Evolutionary conservation across 2,329 filamentous ascomycete species (phyloP).

Genomic region (Sclerotinia minor): DNA sequence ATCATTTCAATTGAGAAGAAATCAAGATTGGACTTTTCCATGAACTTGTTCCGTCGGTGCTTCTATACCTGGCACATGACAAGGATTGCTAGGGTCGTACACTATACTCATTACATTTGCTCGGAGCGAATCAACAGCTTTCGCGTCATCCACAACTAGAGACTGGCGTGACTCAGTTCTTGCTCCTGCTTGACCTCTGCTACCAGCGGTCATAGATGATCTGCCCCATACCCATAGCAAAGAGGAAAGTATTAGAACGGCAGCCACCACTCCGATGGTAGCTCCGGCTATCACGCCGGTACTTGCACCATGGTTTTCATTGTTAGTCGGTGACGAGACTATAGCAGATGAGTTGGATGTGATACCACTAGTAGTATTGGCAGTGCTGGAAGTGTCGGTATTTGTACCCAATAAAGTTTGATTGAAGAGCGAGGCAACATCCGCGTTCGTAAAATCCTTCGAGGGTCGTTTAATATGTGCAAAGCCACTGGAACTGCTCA

Average conservation of each 20-base stretch:
- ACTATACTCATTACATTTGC: slow-evolving; percentile 14
- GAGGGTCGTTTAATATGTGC: slow-evolving; percentile 6
- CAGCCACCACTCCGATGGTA: slow-evolving; percentile 11
- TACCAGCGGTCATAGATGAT: not conserved
- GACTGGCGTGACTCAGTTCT: slow-evolving; percentile 8
- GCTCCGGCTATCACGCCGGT: slow-evolving; percentile 15
- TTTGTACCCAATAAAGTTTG: slow-evolving; percentile 1
- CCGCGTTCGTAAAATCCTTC: not conserved
- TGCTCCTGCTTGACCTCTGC: not conserved
- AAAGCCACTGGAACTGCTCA: slow-evolving; percentile 18
- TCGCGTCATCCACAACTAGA: slow-evolving; percentile 10
- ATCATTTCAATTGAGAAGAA: not conserved
- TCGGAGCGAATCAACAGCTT: not conserved
- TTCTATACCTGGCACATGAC: slow-evolving; percentile 1
- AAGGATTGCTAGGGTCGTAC: slow-evolving; percentile 16
- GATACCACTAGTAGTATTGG: not conserved
- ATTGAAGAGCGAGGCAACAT: slow-evolving; percentile 17
- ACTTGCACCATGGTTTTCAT: not conserved
- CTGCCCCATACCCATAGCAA: slow-evolving; percentile 16
- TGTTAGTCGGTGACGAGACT: not conserved
- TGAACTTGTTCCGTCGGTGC: not conserved
- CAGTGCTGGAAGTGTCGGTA: not conserved
- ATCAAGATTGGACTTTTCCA: not conserved
- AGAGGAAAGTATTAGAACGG: slow-evolving; percentile 11
- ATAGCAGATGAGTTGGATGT: not conserved